Evolutionary conservation across 2,329 filamentous ascomycete genomes (phyloP), one percentile per base, ranked within the genome.

Genomic region (Aureobasidium namibiae): DNA sequence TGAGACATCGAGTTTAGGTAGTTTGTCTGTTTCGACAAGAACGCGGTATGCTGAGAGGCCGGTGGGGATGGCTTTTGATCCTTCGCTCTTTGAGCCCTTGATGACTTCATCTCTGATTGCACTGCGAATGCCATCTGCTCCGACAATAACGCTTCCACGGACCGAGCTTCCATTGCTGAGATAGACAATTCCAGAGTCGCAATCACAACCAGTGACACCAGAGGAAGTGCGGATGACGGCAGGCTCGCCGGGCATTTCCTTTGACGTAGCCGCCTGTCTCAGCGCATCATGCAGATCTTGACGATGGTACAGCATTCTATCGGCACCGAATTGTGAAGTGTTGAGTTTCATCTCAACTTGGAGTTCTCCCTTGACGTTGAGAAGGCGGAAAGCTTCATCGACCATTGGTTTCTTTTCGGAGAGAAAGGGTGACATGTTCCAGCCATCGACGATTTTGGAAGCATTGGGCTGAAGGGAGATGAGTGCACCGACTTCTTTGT

Each of bases 391-490:
- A 0, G 67, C 70, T 31, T 66, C 61, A 60, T 76, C 74, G 8
- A 69, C 63, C 57, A 71, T 72, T 0, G 71, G 70, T 34, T 67
- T 67, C 13, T 69, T 67, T 2, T 64, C 61, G 5, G 65, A 58
- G 2, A 74, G 67, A 8, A 69, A 64, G 14, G 64, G 62, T 2
- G 45, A 39, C 1, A 75, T 61, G 0, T 65, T 65, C 70, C 71
- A 75, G 8, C 66, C 48, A 7, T 67, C 61, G 8, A 74, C 62
- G 2, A 74, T 73, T 38, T 70, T 68, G 21, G 69, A 70, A 0
- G 74, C 74, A 63, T 76, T 76, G 0, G 74, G 74, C 49, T 76
- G 74, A 0, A 76, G 66, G 0, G 74, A 75, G 18, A 76, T 74
- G 8, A 73, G 68, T 1, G 74, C 74, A 2, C 75, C 74, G 7